These are phyloP conservation scores for Verticillium albo-atrum DNA, from an alignment of 2,329 filamentous ascomycete genomes.

Conservation along the genomic window DNA sequence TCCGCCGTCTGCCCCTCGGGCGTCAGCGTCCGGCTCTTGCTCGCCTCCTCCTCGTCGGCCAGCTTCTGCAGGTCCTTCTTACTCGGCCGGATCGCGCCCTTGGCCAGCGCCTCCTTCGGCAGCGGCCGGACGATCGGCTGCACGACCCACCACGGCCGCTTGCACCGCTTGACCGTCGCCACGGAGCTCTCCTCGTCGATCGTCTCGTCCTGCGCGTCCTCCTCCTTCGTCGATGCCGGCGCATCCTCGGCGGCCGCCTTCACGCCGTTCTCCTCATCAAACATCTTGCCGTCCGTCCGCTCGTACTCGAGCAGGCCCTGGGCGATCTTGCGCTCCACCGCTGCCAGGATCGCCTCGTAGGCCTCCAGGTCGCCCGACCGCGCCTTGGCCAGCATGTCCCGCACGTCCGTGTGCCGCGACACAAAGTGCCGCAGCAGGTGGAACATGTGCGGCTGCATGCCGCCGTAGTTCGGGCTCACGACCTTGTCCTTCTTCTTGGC, in stretches of 20 bases:
- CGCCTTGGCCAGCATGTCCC: constrained; percentile 73
- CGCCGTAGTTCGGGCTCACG: constrained; percentile 70
- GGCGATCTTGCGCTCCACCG: constrained; percentile 73
- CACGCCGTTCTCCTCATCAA: constrained; percentile 23
- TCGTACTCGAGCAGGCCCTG: constrained; percentile 67
- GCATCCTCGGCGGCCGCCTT: constrained; percentile 7
- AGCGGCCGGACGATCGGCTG: constrained; percentile 84
- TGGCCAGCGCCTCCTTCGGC: constrained; percentile 81
- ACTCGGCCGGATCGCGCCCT: constrained; percentile 69
- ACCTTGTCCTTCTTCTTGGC: constrained; percentile 31
- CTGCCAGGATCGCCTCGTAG: constrained; percentile 70
- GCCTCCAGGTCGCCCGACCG: constrained; percentile 66
- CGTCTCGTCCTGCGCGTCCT: constrained; percentile 22
- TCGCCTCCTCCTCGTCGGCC: constrained; percentile 24
- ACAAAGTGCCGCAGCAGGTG: constrained; percentile 83
- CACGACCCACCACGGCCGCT: constrained; percentile 83
- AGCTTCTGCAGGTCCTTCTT: constrained; percentile 60
- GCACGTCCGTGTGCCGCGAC: constrained; percentile 72
- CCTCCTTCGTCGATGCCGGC: constrained; percentile 5
- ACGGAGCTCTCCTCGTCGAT: constrained; percentile 54
- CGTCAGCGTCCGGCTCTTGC: constrained; percentile 3
- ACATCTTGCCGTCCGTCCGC: constrained; percentile 43
- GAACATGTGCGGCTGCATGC: constrained; percentile 91
- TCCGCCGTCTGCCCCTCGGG: background rate
- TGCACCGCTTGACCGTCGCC: constrained; percentile 67